Conservation (phyloP, 306 rosid genomes). For the Rosa multiflora region DNA sequence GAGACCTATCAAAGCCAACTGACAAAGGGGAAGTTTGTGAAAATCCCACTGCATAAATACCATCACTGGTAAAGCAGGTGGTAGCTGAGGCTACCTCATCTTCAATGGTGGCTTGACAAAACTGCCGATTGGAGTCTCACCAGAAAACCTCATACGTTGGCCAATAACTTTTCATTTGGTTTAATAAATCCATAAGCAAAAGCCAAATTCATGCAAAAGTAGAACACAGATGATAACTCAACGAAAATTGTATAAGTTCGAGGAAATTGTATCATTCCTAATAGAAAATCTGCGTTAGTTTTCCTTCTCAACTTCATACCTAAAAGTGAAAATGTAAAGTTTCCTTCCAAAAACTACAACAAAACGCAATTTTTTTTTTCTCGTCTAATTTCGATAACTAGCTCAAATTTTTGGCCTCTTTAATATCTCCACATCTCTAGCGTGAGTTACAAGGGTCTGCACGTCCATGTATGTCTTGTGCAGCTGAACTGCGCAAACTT, state of each 20-base stretch:
- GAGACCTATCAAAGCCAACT: background rate
- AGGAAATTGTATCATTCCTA: conserved; percentile 34
- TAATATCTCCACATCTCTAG: conserved; percentile 46
- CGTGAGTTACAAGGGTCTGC: conserved; percentile 50
- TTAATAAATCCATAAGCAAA: too few relatives aligned
- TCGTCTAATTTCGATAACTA: conserved; percentile 46
- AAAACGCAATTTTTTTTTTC: conserved; percentile 36
- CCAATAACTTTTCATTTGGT: background rate
- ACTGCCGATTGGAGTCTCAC: background rate
- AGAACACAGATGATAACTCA: background rate
- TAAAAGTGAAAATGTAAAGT: conserved; percentile 19
- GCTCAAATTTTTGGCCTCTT: conserved; percentile 33
- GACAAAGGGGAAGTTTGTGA: background rate
- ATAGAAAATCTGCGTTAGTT: conserved; percentile 29
- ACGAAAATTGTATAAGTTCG: conserved; percentile 5
- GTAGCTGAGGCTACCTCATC: background rate
- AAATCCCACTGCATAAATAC: background rate
- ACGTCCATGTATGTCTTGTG: conserved; percentile 42
- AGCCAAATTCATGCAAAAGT: background rate
- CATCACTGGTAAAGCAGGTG: background rate
- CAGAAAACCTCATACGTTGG: background rate
- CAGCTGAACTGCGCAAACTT: conserved; percentile 37
- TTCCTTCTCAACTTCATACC: conserved; percentile 37
- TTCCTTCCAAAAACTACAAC: conserved; percentile 57
- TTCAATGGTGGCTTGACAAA: background rate